Evolutionary conservation across 2,329 filamentous ascomycete genomes (phyloP), one percentile per base, ranked within the genome.

Genomic region (Cordyceps javanica): DNA sequence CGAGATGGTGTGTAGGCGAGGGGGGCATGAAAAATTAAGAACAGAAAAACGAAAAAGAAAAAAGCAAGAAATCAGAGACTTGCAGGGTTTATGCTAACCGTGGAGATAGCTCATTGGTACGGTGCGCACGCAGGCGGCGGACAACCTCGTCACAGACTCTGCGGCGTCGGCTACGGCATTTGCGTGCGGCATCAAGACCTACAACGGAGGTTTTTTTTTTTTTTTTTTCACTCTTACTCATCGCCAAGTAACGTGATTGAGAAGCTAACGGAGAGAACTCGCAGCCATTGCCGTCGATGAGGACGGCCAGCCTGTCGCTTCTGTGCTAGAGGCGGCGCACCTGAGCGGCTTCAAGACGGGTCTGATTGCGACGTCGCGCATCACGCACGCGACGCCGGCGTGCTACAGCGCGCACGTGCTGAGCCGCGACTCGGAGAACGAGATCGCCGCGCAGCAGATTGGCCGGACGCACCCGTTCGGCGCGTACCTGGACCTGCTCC

Each of bases 151-250:
- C 44, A 65, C 64, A 30, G 64, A 66, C 48, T 66, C 63, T 6
- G 64, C 64, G 41, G 62, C 64, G 13, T 63, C 63, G 11, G 63
- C 60, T 11, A 64, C 63, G n/a, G 64, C 64, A 1, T 66, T 64
- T 57, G 59, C 61, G 25, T 63, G 61, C 39, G 64, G 63, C 19
- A 34, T 64, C 59, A 65, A 66, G 62, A 62, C 64, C 6, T 65
- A 65, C 45, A 66, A 65, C 32, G 64, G 63, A 52, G 63, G 62
- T 61, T n/a, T n/a, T n/a, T n/a, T n/a, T n/a, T n/a, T n/a, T n/a
- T n/a, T n/a, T n/a, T n/a, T n/a, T n/a, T n/a, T n/a, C n/a, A n/a
- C n/a, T n/a, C n/a, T n/a, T n/a, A n/a, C n/a, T n/a, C n/a, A n/a
- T n/a, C n/a, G n/a, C n/a, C n/a, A n/a, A n/a, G n/a, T n/a, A n/a